Evolutionary conservation across 495 filamentous ascomycete species (phyloP), one percentile per base, ranked within the genome.

Genomic region (Coniosporium apollinis): DNA sequence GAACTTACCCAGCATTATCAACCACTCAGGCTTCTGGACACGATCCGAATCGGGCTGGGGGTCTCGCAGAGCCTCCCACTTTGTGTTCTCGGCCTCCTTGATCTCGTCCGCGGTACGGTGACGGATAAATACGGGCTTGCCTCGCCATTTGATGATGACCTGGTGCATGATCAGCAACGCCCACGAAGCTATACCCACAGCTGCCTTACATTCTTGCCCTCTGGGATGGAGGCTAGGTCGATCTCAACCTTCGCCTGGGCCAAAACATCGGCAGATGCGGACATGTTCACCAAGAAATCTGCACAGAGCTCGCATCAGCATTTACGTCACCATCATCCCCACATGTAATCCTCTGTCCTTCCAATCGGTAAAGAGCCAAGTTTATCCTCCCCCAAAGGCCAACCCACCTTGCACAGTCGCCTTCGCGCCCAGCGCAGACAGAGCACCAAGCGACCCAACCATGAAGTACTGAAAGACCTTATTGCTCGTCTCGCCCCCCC

Each of bases 271-370:
- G 91, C 91, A 37, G 91, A 99, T 41, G 91, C 91, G 57, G 91
- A 85, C 91, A 99, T 94, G 71, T 92, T 96, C 65, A 92, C 85
- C 28, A 99, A 69, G 76, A 99, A 96, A 65, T 96, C 89, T 94
- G 60, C 15, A 24, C 22, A 18, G 24, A 29, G 33, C 34, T 8
- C 34, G 31, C n/a, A 33, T 49, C 42, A 49, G 47, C 44, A 29
- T 20, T 7, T 42, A n/a, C 15, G 19, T 33, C 39, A 44, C 42
- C 18, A 22, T 17, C 20, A 28, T 34, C 30, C 17, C 13, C 22
- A 13, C 5, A 13, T 3, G 3, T 15, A 13, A 39, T 33, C 19
- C 15, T 17, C n/a, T 11, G 4, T 15, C 16, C 28, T 9, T 10
- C 37, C 15, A 33, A 6, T 9, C n/a, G n/a, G n/a, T n/a, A n/a